A percentile compares a stretch with the other conserved stretches of the same genome.
phyloP scores from a whole-genome alignment of 768 basidiomycete species.

The Psilocybe cubensis region DNA sequence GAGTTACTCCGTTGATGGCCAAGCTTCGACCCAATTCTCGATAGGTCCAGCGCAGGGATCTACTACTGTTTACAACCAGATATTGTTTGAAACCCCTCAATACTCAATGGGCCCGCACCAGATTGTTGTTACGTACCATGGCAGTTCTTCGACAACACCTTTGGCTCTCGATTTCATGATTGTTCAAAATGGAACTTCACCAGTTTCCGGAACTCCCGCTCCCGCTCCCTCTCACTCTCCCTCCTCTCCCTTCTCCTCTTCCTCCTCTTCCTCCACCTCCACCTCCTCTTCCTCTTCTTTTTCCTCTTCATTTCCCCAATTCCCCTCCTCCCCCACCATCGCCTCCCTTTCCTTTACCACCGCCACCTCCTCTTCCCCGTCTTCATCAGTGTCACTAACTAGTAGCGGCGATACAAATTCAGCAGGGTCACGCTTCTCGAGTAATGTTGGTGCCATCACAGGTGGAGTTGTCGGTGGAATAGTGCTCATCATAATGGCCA shows the following conservation, averaged over 20 bases:
- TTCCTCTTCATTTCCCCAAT: no score
- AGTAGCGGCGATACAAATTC: neutral
- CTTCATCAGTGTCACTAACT: neutral
- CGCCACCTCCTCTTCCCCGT: neutral
- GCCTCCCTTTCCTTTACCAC: no score
- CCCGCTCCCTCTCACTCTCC: no score
- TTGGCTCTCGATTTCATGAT: slow-evolving; percentile 25
- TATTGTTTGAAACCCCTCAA: slow-evolving; percentile 23
- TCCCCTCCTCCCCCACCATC: no score
- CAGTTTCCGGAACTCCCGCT: no score
- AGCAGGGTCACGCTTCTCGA: neutral
- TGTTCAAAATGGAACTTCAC: slow-evolving; percentile 19
- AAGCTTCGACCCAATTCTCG: slow-evolving; percentile 16
- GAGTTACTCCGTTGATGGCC: slow-evolving; percentile 24
- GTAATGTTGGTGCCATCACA: neutral
- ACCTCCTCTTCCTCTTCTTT: no score
- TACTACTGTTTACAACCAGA: slow-evolving; percentile 19
- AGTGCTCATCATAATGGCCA: neutral
- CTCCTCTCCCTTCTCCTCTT: no score
- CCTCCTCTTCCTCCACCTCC: no score
- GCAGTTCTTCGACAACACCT: slow-evolving; percentile 22
- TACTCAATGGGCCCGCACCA: slow-evolving; percentile 20
- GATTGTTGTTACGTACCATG: slow-evolving; percentile 23
- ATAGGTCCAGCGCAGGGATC: slow-evolving; percentile 10
- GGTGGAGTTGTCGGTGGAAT: slow-evolving; percentile 7